phyloP scores from a whole-genome alignment of 345 rosid genomes.

The Turnera subulata region DNA sequence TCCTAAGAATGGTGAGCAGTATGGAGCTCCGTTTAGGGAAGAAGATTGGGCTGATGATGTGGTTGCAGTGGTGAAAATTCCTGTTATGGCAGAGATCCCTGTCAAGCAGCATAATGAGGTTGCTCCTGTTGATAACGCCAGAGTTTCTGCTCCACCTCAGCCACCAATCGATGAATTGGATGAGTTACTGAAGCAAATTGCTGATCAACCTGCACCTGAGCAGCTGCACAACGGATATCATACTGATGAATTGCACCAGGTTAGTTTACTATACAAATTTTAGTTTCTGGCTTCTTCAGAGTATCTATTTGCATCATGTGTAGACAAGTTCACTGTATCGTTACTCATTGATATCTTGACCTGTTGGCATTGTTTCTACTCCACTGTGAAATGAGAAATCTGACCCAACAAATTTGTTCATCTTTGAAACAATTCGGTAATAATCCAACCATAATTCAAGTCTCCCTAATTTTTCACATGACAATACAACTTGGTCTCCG shows the following conservation, averaged over 20 bases:
- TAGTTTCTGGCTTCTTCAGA: not conserved
- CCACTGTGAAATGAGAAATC: no score
- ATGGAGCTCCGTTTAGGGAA: conserved; percentile 88
- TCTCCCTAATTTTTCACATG: no score
- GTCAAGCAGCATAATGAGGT: conserved; percentile 24
- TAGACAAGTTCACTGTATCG: no score
- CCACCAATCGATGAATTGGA: conserved; percentile 37
- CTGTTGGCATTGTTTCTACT: no score
- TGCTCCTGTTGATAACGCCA: conserved; percentile 21
- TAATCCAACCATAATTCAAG: no score
- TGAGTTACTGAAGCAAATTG: conserved; percentile 40
- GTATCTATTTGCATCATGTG: no score
- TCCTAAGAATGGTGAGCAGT: conserved; percentile 95
- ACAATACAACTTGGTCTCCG: no score
- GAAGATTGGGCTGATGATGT: conserved; percentile 82
- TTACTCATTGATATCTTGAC: not conserved
- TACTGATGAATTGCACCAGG: conserved; percentile 26
- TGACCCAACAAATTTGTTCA: no score
- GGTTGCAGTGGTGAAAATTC: conserved; percentile 5
- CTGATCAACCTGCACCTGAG: conserved; percentile 29
- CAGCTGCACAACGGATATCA: conserved; percentile 8
- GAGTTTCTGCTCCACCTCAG: conserved; percentile 18
- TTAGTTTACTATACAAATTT: conserved; percentile 14
- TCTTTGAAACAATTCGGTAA: no score
- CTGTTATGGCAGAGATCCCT: conserved; percentile 22